Conservation (phyloP, 306 rosid genomes). For the Lathyrus tuberosus region DNA sequence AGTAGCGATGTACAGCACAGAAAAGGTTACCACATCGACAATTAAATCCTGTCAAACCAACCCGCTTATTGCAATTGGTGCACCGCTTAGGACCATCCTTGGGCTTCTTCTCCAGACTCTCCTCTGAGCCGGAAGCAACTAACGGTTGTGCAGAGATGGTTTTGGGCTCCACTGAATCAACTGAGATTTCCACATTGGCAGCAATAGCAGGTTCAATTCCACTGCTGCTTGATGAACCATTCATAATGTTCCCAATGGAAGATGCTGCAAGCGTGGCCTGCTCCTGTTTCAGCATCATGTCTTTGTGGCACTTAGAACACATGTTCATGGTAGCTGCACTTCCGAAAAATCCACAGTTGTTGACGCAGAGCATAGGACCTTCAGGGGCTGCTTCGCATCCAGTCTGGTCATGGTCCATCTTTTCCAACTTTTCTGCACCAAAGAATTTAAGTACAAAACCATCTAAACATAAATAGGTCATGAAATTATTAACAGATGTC, state of each 20-base stretch:
- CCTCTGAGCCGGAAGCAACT: conserved; percentile 51
- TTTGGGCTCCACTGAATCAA: conserved; percentile 54
- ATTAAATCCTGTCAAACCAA: conserved; percentile 88
- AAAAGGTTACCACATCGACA: conserved; percentile 82
- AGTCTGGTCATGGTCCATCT: conserved; percentile 88
- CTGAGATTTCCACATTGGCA: conserved; percentile 47
- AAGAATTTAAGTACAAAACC: conserved; percentile 2
- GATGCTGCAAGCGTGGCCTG: conserved; percentile 88
- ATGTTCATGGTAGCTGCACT: conserved; percentile 90
- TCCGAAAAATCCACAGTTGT: conserved; percentile 93
- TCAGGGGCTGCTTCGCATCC: conserved; percentile 96
- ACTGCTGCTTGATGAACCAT: conserved; percentile 71
- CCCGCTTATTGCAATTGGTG: conserved; percentile 80
- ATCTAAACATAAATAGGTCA: background rate
- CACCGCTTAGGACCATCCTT: conserved; percentile 88
- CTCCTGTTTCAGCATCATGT: conserved; percentile 77
- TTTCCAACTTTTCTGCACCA: conserved; percentile 58
- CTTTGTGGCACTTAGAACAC: conserved; percentile 98
- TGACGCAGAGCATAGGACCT: conserved; percentile 81
- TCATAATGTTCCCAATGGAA: conserved; percentile 78
- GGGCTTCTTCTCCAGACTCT: conserved; percentile 58
- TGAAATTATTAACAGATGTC: conserved; percentile 18
- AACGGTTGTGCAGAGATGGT: conserved; percentile 43
- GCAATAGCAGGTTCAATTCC: conserved; percentile 49
- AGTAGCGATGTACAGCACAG: conserved; percentile 86